Evolutionary conservation across 129 eudicot genomes (phyloP).

Genomic region (Pseudognaphalium luteoalbum): DNA sequence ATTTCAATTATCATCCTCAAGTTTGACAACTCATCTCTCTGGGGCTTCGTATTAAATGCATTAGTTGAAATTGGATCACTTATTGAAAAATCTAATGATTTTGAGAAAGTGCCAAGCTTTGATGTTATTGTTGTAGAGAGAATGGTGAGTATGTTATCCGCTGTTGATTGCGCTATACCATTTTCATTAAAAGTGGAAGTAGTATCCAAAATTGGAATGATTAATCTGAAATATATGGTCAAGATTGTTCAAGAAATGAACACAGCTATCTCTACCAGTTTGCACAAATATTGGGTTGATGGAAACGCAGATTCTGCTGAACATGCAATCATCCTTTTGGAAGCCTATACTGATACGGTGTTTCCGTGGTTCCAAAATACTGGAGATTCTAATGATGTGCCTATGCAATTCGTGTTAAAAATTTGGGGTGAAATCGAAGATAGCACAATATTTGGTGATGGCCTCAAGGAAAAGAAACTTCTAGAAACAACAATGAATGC

Average conservation of each 20-base stretch:
- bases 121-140: conserved; percentile 60
- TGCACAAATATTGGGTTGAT: conserved; percentile 57
- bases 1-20: conserved; percentile 44
- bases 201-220: conserved; percentile 56
- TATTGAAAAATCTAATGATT: conserved; percentile 47
- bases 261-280: conserved; percentile 47
- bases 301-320: conserved; percentile 49
- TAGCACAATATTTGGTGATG: conserved; percentile 22
- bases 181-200: conserved; percentile 60
- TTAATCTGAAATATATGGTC: conserved; percentile 48
- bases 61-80: conserved; percentile 59
- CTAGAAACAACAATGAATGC: conserved; percentile 66
- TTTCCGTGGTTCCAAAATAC: conserved; percentile 70
- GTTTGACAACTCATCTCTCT: conserved; percentile 40
- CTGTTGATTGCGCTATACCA: conserved; percentile 63
- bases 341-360: conserved; percentile 59
- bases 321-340: conserved; percentile 55
- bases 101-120: conserved; percentile 56
- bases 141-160: conserved; percentile 48
- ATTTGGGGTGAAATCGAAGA: conserved; percentile 63
- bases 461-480: conserved; percentile 54
- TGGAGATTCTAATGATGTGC: conserved; percentile 54
- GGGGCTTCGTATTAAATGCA: conserved; percentile 59
- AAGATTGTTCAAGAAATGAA: conserved; percentile 56
- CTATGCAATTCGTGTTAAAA: conserved; percentile 50